These are phyloP conservation scores for Cystoisospora suis DNA, from an alignment of 169 alveolate species.

Conservation along the genomic window DNA sequence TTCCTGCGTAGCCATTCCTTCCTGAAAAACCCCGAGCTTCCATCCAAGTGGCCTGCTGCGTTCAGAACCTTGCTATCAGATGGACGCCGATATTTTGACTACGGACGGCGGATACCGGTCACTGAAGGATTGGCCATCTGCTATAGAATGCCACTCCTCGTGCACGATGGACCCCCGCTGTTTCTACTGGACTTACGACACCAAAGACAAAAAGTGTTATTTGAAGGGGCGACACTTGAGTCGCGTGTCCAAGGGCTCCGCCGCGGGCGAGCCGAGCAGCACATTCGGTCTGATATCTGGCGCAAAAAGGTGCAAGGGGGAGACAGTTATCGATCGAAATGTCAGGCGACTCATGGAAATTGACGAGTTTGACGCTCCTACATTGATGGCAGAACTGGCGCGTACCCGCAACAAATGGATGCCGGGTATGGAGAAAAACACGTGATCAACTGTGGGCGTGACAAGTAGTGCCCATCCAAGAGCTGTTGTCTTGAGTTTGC, in stretches of 20 bases:
- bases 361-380: background rate
- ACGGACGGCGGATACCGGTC: background rate
- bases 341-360: slow-evolving; percentile 20
- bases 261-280: background rate
- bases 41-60: background rate
- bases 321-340: background rate
- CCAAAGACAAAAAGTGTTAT: background rate
- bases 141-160: background rate
- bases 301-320: slow-evolving; percentile 12
- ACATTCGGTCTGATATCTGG: slow-evolving; percentile 6
- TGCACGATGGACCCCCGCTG: background rate
- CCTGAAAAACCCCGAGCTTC: too few species aligned
- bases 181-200: slow-evolving; percentile 12
- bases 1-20: too few species aligned
- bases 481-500: too few species aligned
- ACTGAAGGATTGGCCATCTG: background rate
- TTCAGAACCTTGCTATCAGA: slow-evolving; percentile 9
- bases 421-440: too few species aligned
- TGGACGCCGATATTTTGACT: background rate
- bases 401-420: too few species aligned
- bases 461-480: too few species aligned
- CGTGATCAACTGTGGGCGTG: too few species aligned
- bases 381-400: too few species aligned
- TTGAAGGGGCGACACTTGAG: background rate
- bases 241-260: too few species aligned